phyloP scores from a whole-genome alignment of 2,329 filamentous ascomycete genomes.

The Phoma sp. region DNA sequence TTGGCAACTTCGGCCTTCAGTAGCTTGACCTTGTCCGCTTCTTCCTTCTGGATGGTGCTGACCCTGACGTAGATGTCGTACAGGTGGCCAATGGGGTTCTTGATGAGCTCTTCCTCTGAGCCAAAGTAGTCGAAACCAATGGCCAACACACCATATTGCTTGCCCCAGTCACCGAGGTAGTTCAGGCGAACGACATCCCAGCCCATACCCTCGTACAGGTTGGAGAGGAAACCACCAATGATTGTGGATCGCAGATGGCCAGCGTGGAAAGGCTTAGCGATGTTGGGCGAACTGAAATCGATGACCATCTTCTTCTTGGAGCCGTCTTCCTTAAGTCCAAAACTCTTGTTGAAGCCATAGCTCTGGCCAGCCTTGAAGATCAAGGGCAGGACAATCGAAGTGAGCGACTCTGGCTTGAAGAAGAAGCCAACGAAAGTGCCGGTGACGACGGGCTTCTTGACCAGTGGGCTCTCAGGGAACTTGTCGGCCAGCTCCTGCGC shows the following conservation, averaged over 20 bases:
- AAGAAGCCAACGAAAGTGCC: conserved; percentile 80
- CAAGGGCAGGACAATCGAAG: conserved; percentile 70
- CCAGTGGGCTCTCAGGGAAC: conserved; percentile 77
- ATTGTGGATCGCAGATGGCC: conserved; percentile 79
- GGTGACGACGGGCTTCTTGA: conserved; percentile 71
- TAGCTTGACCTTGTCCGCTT: conserved; percentile 70
- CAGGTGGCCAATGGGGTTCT: conserved; percentile 81
- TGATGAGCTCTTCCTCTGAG: conserved; percentile 71
- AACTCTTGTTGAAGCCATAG: conserved; percentile 68
- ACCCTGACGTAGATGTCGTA: conserved; percentile 84
- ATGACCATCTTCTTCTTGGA: conserved; percentile 74
- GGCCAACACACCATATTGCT: conserved; percentile 74
- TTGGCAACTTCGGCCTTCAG: conserved; percentile 54
- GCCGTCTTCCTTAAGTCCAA: conserved; percentile 65
- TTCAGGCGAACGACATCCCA: conserved; percentile 77
- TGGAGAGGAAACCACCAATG: conserved; percentile 74
- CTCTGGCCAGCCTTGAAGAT: conserved; percentile 66
- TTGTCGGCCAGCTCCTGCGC: conserved; percentile 61
- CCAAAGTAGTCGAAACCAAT: conserved; percentile 79
- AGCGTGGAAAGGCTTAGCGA: conserved; percentile 81
- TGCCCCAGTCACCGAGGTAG: conserved; percentile 82
- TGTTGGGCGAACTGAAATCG: conserved; percentile 86
- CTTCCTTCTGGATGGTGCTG: conserved; percentile 65
- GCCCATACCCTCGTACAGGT: conserved; percentile 70
- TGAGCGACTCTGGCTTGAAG: conserved; percentile 73